Percentiles rank a stretch among this genome's conserved stretches.
These are phyloP conservation scores for Rubia yunnanensis DNA, from an alignment of 257 asterid species.

Conservation along the genomic window DNA sequence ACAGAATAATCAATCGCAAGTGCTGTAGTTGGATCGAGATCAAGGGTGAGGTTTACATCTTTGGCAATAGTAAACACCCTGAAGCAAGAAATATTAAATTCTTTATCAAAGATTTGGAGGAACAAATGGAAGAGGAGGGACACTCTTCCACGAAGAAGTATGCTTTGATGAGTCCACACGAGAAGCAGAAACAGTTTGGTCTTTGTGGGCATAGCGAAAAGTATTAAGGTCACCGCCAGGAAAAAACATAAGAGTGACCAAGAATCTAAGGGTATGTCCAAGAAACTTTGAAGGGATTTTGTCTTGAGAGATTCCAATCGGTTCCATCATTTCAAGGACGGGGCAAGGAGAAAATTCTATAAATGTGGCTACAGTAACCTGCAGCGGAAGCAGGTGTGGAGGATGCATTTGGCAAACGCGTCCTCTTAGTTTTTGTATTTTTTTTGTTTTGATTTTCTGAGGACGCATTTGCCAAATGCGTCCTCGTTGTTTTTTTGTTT, in stretches of 20 bases:
- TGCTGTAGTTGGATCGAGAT: slow-evolving; percentile 25
- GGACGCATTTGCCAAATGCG: too few relatives aligned
- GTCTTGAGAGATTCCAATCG: slow-evolving; percentile 24
- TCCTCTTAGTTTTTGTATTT: too few relatives aligned
- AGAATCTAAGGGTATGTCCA: slow-evolving; percentile 17
- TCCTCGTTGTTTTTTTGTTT: too few relatives aligned
- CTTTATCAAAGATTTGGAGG: slow-evolving; percentile 6
- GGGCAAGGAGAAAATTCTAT: too few relatives aligned
- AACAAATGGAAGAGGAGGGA: slow-evolving; percentile 17
- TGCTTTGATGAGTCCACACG: slow-evolving; percentile 8
- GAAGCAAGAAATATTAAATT: slow-evolving; percentile 7
- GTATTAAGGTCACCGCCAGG: slow-evolving; percentile 11
- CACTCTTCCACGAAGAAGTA: slow-evolving; percentile 9
- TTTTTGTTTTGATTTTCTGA: too few relatives aligned
- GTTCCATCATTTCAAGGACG: slow-evolving; percentile 24
- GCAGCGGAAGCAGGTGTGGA: too few relatives aligned
- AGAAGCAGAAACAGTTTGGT: slow-evolving; percentile 11
- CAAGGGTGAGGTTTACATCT: slow-evolving; percentile 16
- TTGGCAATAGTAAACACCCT: slow-evolving; percentile 12
- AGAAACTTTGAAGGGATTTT: slow-evolving; percentile 11
- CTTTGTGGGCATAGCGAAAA: slow-evolving; percentile 22
- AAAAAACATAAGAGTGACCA: slow-evolving; percentile 15
- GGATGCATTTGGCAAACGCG: too few relatives aligned
- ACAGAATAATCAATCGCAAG: slow-evolving; percentile 8
- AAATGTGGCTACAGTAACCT: too few relatives aligned